Conservation (phyloP, 371 early-diverging fungal species). For the Dinochytrium kinnereticum region DNA sequence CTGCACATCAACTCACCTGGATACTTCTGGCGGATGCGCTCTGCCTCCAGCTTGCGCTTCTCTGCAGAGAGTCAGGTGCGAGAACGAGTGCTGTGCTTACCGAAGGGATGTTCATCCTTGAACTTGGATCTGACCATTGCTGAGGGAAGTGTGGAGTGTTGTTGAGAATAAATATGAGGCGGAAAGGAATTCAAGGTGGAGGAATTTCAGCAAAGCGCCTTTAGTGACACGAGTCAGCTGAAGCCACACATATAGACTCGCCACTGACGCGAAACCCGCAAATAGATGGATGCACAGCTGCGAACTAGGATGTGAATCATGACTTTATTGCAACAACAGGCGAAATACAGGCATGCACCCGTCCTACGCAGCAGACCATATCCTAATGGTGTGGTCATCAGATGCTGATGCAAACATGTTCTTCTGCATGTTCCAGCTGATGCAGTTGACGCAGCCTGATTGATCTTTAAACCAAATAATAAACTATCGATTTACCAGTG, state of each 20-base stretch:
- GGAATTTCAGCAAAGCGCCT: background rate
- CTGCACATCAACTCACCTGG: conserved; percentile 63
- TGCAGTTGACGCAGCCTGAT: conserved; percentile 79
- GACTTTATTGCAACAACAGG: no score
- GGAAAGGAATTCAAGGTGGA: background rate
- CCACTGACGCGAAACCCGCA: no score
- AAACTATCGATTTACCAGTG: conserved; percentile 40
- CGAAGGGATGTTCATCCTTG: conserved; percentile 95
- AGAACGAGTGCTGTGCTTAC: conserved; percentile 62
- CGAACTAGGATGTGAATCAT: no score
- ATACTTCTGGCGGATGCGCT: conserved; percentile 94
- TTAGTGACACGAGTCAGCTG: no score
- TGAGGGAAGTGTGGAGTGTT: background rate
- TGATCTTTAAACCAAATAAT: background rate
- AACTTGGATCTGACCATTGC: conserved; percentile 77
- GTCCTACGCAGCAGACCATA: conserved; percentile 60
- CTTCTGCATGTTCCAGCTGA: conserved; percentile 79
- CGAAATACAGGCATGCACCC: no score
- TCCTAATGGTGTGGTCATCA: conserved; percentile 91
- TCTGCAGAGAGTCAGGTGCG: conserved; percentile 61
- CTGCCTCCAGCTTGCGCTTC: conserved; percentile 95
- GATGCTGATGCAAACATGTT: conserved; percentile 89
- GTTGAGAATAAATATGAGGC: background rate
- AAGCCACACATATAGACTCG: no score
- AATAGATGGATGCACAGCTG: no score